Percentiles rank a stretch among this genome's conserved stretches.
phyloP scores from a whole-genome alignment of 495 filamentous ascomycete species.

The Hypoxylon perforatum region DNA sequence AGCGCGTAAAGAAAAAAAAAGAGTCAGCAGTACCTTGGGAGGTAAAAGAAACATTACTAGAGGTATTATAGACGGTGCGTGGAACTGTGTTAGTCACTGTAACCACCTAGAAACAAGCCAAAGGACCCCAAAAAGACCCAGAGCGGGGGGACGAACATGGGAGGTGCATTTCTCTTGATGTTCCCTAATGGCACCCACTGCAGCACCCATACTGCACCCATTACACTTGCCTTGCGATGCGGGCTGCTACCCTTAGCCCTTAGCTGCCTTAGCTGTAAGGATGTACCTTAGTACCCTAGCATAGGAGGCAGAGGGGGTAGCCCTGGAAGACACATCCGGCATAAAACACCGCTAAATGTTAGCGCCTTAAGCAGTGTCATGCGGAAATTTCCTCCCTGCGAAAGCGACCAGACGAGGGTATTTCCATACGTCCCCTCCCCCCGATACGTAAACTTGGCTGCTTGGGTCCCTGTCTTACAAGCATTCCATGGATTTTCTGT shows the following conservation, averaged over 20 bases:
- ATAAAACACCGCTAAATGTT: conserved; percentile 13
- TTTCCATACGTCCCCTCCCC: not conserved
- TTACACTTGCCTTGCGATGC: no score
- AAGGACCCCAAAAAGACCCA: conserved; percentile 16
- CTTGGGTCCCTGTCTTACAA: conserved; percentile 19
- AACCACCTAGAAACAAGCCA: not conserved
- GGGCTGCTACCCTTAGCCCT: no score
- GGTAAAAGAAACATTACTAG: not conserved
- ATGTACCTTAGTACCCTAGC: not conserved
- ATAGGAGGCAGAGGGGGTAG: not conserved
- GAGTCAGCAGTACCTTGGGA: no score
- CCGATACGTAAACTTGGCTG: not conserved
- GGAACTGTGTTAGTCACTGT: not conserved
- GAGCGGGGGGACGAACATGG: conserved; percentile 36
- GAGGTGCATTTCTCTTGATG: not conserved
- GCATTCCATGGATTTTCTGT: conserved; percentile 32
- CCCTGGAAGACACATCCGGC: not conserved
- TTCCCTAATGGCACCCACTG: not conserved
- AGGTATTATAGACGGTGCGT: conserved; percentile 1
- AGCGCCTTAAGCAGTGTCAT: conserved; percentile 20
- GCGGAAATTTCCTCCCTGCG: conserved; percentile 22
- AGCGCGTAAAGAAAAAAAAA: conserved; percentile 35
- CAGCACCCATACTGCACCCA: no score
- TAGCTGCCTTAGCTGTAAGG: not conserved
- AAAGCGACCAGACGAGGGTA: conserved; percentile 1